Base-by-base conservation (phyloP, 306 rosid species). In the Datisca glomerata region DNA sequence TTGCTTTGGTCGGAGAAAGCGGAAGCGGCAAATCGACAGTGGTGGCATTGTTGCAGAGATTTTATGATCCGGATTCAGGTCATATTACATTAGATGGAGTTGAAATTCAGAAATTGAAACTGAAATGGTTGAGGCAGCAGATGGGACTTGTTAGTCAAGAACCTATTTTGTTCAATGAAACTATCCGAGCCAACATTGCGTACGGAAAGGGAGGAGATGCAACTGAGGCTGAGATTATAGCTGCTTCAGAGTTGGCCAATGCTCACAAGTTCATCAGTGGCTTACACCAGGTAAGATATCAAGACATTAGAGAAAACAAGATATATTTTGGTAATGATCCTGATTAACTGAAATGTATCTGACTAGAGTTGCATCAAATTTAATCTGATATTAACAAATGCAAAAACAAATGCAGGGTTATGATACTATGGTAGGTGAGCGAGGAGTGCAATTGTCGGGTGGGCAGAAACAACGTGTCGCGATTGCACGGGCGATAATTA, bases 81-180 rank as follows among this genome's bases (percentile, higher is more conserved):
- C 57, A 59, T 40, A 81, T 86, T 43, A 78, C 70, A 42, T 67
- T 86, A 15, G 96, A 86, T 47, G 93, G 93, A 8, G 45, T 71
- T 16, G 86, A 81, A 55, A 73, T 86, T 21, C 58, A 71, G 3
- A 43, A 64, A 21, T 48, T 75, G 13, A 41, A 81, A 4, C 53
- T 86, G n/a, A 81, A 75, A 32, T 86, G 96, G 96, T 48, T 86
- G 75, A 78, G 96, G 61, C 86, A 81, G n/a, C 93, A 78, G 11
- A 81, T 86, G 91, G 96, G 96, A 0, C 78, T 86, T 21, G 96
- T 86, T 22, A 72, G 91, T 60, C 93, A 86, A 66, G 93, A 86
- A 31, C 93, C 96, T 21, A 56, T 81, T 21, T 43, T 86, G 48
- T 81, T 86, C 67, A 81, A 86, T 37, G 86, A 81, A 21, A 62